Percentiles rank a stretch among this genome's conserved stretches.
phyloP scores from a whole-genome alignment of 2,329 filamentous ascomycete genomes.

The Colletotrichum sp. region DNA sequence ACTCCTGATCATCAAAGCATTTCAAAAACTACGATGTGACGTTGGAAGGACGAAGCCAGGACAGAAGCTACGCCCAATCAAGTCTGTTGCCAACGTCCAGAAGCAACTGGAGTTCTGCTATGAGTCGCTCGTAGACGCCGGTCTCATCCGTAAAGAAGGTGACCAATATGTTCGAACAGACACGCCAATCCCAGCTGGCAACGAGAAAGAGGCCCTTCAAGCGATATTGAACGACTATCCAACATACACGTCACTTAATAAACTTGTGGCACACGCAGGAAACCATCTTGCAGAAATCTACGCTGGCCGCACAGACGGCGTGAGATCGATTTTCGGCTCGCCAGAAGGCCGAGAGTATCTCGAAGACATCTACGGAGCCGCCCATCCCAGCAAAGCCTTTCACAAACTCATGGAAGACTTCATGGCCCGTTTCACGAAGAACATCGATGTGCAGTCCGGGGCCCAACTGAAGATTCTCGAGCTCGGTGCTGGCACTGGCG shows the following conservation, averaged over 20 bases:
- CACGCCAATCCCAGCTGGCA: background rate
- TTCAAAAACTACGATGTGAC: slow-evolving; percentile 3
- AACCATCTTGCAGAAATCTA: background rate
- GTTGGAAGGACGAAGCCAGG: background rate
- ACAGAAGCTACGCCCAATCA: background rate
- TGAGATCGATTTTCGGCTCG: slow-evolving; percentile 1
- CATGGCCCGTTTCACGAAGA: background rate
- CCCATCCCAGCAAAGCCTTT: slow-evolving; percentile 8
- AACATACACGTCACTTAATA: background rate
- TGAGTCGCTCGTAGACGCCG: background rate
- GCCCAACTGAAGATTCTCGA: background rate
- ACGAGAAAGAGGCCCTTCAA: background rate
- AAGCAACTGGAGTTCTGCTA: slow-evolving; percentile 9
- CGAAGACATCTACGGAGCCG: slow-evolving; percentile 3
- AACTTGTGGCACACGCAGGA: background rate
- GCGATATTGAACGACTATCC: background rate
- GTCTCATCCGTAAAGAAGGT: background rate
- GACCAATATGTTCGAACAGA: background rate
- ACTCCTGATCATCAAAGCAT: background rate
- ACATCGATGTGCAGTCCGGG: background rate
- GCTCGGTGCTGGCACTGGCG: background rate
- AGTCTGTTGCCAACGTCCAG: background rate
- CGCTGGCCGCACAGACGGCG: background rate
- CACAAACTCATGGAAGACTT: slow-evolving; percentile 8
- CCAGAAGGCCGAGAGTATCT: slow-evolving; percentile 4